A percentile compares a stretch with the other conserved stretches of the same genome.
phyloP scores from a whole-genome alignment of 768 basidiomycete genomes.

The Amanita rimosa region DNA sequence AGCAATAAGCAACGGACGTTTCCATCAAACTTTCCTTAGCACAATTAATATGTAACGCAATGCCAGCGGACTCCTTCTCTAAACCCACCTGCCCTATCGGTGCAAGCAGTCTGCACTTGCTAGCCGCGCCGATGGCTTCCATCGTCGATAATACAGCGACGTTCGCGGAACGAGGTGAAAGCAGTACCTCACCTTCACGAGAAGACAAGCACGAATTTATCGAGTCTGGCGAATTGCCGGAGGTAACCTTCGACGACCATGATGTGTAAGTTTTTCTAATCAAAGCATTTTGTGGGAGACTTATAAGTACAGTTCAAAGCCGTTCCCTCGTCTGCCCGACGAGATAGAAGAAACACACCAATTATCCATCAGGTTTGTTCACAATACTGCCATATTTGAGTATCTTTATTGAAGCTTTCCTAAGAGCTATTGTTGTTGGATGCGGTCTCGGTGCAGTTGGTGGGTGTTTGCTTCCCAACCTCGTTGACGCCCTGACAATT shows the following conservation, averaged over 20 bases:
- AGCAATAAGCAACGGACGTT: too few relatives aligned
- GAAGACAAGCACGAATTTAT: neutral
- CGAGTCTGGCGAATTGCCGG: neutral
- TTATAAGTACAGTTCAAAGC: conserved; percentile 21
- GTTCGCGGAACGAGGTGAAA: neutral
- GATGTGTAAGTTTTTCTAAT: conserved; percentile 2
- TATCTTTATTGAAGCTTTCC: neutral
- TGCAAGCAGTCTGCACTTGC: too few relatives aligned
- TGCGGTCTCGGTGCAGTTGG: conserved; percentile 37
- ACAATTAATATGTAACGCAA: too few relatives aligned
- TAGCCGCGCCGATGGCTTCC: neutral
- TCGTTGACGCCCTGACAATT: neutral
- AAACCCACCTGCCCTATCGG: neutral
- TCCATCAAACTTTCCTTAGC: too few relatives aligned
- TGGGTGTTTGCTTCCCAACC: conserved; percentile 7
- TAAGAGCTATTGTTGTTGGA: conserved; percentile 38
- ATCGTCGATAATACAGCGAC: neutral
- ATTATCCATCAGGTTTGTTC: conserved; percentile 32
- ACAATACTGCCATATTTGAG: neutral
- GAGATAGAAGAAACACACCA: conserved; percentile 37
- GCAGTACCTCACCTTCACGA: neutral
- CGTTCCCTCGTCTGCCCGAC: conserved; percentile 43
- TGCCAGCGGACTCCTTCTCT: neutral
- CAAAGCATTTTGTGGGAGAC: neutral
- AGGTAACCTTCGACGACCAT: neutral